phyloP scores from a whole-genome alignment of 352 stramenopile species.

The Lagenidium sp. region DNA sequence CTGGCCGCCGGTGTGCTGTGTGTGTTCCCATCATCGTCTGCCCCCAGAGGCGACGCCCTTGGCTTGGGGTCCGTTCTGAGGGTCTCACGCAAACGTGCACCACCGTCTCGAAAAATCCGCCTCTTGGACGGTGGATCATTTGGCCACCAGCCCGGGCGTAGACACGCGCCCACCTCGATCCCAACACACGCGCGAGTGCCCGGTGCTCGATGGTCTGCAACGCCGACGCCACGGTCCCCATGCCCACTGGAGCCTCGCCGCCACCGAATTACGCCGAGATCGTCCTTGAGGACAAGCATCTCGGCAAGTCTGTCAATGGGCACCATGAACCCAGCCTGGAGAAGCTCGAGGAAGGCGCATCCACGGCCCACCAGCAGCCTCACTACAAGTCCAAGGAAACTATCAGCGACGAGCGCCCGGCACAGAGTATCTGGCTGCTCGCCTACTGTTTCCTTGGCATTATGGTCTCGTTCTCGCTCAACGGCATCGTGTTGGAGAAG shows the following conservation, averaged over 20 bases:
- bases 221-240: constrained; percentile 17
- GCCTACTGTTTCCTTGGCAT: constrained; percentile 75
- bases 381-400: not conserved
- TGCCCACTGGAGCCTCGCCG: constrained; percentile 9
- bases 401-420: constrained; percentile 5
- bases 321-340: constrained; percentile 16
- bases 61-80: too few species aligned
- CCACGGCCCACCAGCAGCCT: not conserved
- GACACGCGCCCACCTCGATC: constrained; percentile 11
- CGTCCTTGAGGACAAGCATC: constrained; percentile 29
- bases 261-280: constrained; percentile 50
- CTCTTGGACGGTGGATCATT: too few species aligned
- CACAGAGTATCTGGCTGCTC: constrained; percentile 42
- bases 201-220: constrained; percentile 29
- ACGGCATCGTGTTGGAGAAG: constrained; percentile 76
- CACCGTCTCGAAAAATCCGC: too few species aligned
- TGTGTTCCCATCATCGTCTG: too few species aligned
- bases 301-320: constrained; percentile 21
- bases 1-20: too few species aligned
- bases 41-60: too few species aligned
- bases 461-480: constrained; percentile 79
- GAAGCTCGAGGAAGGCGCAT: not conserved
- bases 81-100: too few species aligned
- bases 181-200: not conserved
- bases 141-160: not conserved